Conservation (phyloP, 2,329 filamentous ascomycete genomes). For the Hortaea werneckii region DNA sequence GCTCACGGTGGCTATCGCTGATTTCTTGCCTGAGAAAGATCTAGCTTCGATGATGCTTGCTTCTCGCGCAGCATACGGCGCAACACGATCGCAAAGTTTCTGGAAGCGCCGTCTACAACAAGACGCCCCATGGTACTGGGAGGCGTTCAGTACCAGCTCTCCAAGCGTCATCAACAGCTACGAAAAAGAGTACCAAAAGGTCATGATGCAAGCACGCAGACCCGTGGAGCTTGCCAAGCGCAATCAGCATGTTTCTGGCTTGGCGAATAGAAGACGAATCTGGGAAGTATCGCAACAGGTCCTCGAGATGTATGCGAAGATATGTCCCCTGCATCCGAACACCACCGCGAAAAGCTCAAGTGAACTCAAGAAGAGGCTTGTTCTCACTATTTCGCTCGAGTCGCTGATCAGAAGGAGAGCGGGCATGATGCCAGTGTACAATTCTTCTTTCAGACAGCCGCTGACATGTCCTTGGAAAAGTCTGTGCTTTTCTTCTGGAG, state of each 20-base stretch:
- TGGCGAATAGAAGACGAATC: neutral
- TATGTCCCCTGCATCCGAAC: too few relatives aligned
- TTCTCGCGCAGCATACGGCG: neutral
- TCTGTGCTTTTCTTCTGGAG: neutral
- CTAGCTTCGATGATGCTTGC: neutral
- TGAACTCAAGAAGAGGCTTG: too few relatives aligned
- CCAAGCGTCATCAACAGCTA: neutral
- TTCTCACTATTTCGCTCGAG: too few relatives aligned
- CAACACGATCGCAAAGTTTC: neutral
- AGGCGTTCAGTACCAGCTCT: neutral
- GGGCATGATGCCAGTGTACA: neutral
- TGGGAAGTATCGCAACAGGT: neutral
- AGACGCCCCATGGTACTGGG: conserved; percentile 1
- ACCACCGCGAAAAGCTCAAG: too few relatives aligned
- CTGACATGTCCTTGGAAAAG: neutral
- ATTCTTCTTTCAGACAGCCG: neutral
- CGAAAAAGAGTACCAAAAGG: neutral
- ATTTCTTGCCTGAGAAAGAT: neutral
- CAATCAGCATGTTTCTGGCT: neutral
- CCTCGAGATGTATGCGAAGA: neutral
- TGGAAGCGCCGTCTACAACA: neutral
- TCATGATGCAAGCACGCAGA: conserved; percentile 1
- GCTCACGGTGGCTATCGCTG: neutral
- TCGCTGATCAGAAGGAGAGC: too few relatives aligned
- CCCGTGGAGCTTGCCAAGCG: neutral